Base-by-base conservation (phyloP, 2,329 filamentous ascomycete genomes). In the Ophiostoma sp. region DNA sequence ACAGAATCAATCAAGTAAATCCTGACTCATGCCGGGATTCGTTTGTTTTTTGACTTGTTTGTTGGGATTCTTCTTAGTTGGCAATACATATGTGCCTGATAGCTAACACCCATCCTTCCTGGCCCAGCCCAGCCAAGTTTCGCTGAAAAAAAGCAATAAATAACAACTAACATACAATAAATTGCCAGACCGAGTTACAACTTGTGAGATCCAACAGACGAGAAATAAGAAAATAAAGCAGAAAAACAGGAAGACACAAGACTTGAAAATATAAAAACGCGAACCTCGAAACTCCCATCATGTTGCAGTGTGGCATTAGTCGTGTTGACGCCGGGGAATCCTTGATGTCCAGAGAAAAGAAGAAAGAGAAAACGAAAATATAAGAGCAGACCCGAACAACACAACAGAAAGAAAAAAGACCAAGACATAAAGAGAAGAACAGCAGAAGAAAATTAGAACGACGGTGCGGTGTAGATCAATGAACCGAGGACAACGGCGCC, bases 381-480 rank as follows among this genome's bases (percentile, higher is more conserved):
- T 48, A 48, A 17, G 3, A 15, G 3, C 12, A 17, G 42, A 48
- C 42, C 42, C 15, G 15, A 19, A 33, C 25, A 48, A 15, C 3
- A 63, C 28, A 59, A 15, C 19, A 33, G 1, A 52, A 22, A 1
- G 19, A 48, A 22, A 33, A 45, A 19, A 11, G 8, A n/a, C 45
- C 25, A 39, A 39, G 28, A 25, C 22, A 33, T 17, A 28, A 15
- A 22, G 33, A 50, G 2, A 50, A 19, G 17, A 70, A 71, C 15
- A 64, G 2, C 12, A 48, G 11, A 28, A 36, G 19, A 48, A 68
- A 15, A 11, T 63, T 50, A 76, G 55, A 83, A 80, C 3, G 78
- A 78, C 0, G 82, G 82, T 0, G 82, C 82, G 9, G 82, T 83
- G 74, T 81, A 82, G 57, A 83, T 80, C 15, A 84, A 77, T 1